Evolutionary conservation across 306 rosid genomes (phyloP).

Genomic region (barrel medic (Medicago truncatula)): DNA sequence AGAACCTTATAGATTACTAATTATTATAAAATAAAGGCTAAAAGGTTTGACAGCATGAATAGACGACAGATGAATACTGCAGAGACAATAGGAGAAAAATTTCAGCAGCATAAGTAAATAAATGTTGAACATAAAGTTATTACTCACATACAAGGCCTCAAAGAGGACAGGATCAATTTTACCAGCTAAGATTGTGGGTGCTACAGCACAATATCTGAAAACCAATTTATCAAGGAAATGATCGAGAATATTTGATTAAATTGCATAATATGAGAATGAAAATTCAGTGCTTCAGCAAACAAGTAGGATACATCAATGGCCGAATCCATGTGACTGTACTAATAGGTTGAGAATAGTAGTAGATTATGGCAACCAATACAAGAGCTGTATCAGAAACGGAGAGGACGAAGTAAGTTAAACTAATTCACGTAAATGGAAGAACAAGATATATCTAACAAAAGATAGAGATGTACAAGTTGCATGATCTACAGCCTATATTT

Average conservation of each 20-base stretch:
- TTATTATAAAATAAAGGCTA: conserved; percentile 13
- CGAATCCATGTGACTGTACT: conserved; percentile 70
- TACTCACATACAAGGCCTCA: conserved; percentile 94
- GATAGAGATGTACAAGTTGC: conserved; percentile 23
- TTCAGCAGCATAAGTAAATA: conserved; percentile 31
- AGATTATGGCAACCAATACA: conserved; percentile 78
- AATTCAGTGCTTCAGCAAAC: conserved; percentile 32
- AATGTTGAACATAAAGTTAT: conserved; percentile 23
- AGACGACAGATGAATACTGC: conserved; percentile 3
- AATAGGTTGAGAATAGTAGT: conserved; percentile 88
- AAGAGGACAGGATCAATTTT: conserved; percentile 83
- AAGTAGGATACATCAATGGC: conserved; percentile 88
- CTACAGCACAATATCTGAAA: conserved; percentile 87
- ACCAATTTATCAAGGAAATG: conserved; percentile 66
- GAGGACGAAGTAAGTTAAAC: conserved; percentile 46
- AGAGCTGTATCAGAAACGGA: conserved; percentile 65
- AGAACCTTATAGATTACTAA: conserved; percentile 21
- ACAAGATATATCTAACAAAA: conserved; percentile 28
- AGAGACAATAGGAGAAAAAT: conserved; percentile 14
- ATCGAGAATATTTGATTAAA: conserved; percentile 27
- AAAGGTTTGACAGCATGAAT: conserved; percentile 14
- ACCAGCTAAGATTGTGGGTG: conserved; percentile 92
- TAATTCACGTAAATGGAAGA: conserved; percentile 25
- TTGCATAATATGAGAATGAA: conserved; percentile 39
- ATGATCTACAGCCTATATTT: conserved; percentile 16